phyloP scores from a whole-genome alignment of 345 rosid genomes.

The Aquilaria yunnanensis region DNA sequence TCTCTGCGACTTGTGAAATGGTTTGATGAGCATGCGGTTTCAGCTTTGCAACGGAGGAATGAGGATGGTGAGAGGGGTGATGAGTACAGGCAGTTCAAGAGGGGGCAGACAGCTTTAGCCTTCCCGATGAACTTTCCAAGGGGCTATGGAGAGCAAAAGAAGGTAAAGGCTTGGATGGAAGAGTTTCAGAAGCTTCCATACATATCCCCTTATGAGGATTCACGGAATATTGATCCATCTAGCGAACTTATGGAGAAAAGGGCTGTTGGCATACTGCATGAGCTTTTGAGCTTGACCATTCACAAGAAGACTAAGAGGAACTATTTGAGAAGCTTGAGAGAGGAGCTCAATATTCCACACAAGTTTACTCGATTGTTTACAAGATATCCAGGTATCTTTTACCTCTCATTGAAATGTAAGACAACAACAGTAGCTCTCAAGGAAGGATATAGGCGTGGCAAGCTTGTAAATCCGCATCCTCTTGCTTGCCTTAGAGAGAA shows the following conservation, averaged over 20 bases:
- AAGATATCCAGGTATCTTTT: conserved; percentile 89
- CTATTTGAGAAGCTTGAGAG: conserved; percentile 86
- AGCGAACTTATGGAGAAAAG: conserved; percentile 98
- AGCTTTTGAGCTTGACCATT: conserved; percentile 77
- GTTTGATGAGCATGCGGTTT: conserved; percentile 65
- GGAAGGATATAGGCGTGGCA: conserved; percentile 84
- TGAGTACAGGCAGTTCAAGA: conserved; percentile 70
- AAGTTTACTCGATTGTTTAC: conserved; percentile 88
- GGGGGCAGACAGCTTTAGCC: conserved; percentile 58
- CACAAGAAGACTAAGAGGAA: conserved; percentile 97
- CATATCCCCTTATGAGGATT: conserved; percentile 86
- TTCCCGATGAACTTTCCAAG: conserved; percentile 87
- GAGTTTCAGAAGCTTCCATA: conserved; percentile 94
- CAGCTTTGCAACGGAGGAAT: conserved; percentile 54
- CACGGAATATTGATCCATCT: conserved; percentile 58
- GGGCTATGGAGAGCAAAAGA: conserved; percentile 92
- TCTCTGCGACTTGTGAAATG: conserved; percentile 56
- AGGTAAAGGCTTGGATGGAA: conserved; percentile 94
- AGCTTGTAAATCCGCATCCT: conserved; percentile 77
- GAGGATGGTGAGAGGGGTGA: conserved; percentile 34
- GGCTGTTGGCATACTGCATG: conserved; percentile 89
- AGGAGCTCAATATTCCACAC: conserved; percentile 73
- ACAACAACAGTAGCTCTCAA: conserved; percentile 78
- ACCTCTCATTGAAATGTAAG: conserved; percentile 92
- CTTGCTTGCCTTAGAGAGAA: conserved; percentile 64